Conservation (phyloP, 768 basidiomycete species). For the Mycena epipterygia region DNA sequence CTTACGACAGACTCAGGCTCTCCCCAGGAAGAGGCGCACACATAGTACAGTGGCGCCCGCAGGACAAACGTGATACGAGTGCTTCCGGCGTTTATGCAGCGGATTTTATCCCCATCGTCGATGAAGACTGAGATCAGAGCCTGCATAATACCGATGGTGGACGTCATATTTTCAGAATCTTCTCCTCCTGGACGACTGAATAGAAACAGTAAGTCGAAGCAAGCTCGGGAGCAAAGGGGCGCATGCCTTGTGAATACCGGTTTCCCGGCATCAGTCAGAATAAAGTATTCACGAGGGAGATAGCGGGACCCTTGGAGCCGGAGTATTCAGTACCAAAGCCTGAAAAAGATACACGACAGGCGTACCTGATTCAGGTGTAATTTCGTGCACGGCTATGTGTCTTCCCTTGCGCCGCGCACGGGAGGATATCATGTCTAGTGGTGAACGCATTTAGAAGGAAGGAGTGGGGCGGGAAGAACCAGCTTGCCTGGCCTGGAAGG, state of each 20-base stretch:
- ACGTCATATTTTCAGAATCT: conserved; percentile 77
- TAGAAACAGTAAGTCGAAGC: conserved; percentile 4
- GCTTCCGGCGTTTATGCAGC: conserved; percentile 88
- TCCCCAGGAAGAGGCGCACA: conserved; percentile 91
- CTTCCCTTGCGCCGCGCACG: conserved; percentile 49
- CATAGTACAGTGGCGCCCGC: conserved; percentile 91
- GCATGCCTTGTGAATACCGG: conserved; percentile 92
- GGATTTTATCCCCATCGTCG: conserved; percentile 89
- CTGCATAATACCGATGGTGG: conserved; percentile 92
- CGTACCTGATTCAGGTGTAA: conserved; percentile 57
- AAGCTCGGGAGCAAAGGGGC: conserved; percentile 25
- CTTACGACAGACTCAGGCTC: conserved; percentile 97
- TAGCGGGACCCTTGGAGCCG: conserved; percentile 52
- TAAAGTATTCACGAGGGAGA: conserved; percentile 85
- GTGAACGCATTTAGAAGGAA: conserved; percentile 6
- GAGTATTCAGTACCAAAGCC: conserved; percentile 33
- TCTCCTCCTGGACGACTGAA: conserved; percentile 66
- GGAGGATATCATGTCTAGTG: conserved; percentile 46
- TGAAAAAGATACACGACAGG: conserved; percentile 17
- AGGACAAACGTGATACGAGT: conserved; percentile 89
- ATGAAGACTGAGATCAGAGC: conserved; percentile 96
- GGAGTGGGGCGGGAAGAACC: conserved; percentile 4
- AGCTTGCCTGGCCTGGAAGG: conserved; percentile 63
- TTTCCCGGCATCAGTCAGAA: conserved; percentile 96
- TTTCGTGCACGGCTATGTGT: conserved; percentile 52